Evolutionary conservation across 768 basidiomycete species (phyloP).

Genomic region (Russula dissimulans): DNA sequence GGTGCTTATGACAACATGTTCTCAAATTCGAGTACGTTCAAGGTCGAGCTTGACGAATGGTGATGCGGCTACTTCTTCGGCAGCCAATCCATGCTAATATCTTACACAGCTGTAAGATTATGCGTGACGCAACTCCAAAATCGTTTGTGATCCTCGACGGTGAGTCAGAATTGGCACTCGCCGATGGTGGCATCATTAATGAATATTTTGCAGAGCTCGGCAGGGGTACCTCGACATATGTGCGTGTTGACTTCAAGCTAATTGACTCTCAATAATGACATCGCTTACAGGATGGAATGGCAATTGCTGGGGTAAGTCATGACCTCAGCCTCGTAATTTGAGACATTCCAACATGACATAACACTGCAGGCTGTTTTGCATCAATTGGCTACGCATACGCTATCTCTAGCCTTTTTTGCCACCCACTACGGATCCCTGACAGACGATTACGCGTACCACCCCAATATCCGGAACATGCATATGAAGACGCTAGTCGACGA

Average conservation of each 20-base stretch:
- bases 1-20: conserved; percentile 99
- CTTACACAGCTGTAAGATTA: conserved; percentile 75
- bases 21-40: conserved; percentile 90
- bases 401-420: conserved; percentile 91
- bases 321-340: background rate
- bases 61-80: conserved; percentile 24
- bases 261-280: conserved; percentile 6
- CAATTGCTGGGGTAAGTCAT: conserved; percentile 73
- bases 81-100: background rate
- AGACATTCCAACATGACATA: background rate
- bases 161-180: conserved; percentile 28
- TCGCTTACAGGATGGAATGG: conserved; percentile 81
- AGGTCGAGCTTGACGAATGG: conserved; percentile 98
- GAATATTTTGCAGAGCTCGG: conserved; percentile 61
- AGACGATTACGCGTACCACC: conserved; percentile 86
- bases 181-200: background rate
- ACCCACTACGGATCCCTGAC: conserved; percentile 96
- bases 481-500: conserved; percentile 95
- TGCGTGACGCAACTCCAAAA: conserved; percentile 87
- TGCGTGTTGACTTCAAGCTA: conserved; percentile 28
- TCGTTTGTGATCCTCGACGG: conserved; percentile 94
- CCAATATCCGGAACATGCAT: conserved; percentile 89
- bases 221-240: conserved; percentile 90
- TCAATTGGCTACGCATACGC: conserved; percentile 84
- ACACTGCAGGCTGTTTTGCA: conserved; percentile 73